Conservation (phyloP, 768 basidiomycete species). For the Serendipita sp. region DNA sequence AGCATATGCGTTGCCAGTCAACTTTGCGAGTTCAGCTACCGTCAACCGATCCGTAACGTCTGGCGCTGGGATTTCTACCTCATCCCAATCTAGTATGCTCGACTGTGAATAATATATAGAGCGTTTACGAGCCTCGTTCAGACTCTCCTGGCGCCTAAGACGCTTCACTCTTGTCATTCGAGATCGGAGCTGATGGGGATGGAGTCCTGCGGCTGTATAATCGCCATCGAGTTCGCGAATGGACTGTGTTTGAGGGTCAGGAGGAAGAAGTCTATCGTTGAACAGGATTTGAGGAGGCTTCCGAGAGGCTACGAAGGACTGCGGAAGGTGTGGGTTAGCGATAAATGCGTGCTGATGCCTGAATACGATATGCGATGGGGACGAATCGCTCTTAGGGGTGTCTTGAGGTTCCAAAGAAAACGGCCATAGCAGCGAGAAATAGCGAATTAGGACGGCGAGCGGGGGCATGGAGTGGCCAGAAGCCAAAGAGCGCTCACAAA, state of each 20-base stretch:
- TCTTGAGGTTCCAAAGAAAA: neutral
- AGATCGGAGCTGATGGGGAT: neutral
- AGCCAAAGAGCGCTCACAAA: neutral
- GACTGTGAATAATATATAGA: constrained; percentile 36
- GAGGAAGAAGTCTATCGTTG: neutral
- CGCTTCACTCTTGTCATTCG: constrained; percentile 42
- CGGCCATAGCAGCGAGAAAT: neutral
- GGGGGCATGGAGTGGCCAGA: neutral
- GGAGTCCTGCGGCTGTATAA: neutral
- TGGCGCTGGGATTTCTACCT: constrained; percentile 49
- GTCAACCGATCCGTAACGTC: constrained; percentile 70
- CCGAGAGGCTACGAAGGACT: neutral
- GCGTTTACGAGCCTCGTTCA: constrained; percentile 37
- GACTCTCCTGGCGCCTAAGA: constrained; percentile 35
- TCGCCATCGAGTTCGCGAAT: neutral
- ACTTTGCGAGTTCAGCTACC: constrained; percentile 63
- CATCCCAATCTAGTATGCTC: constrained; percentile 51
- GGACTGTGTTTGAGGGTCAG: neutral
- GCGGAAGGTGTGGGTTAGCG: neutral
- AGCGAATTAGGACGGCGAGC: neutral
- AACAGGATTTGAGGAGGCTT: constrained; percentile 4
- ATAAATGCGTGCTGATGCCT: constrained; percentile 1
- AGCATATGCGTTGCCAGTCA: constrained; percentile 83
- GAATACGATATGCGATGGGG: neutral
- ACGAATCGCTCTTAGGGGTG: neutral